Evolutionary conservation across 805 yeast species (phyloP), one percentile per base, ranked within the genome.

Genomic region (Yarrowia sp.): DNA sequence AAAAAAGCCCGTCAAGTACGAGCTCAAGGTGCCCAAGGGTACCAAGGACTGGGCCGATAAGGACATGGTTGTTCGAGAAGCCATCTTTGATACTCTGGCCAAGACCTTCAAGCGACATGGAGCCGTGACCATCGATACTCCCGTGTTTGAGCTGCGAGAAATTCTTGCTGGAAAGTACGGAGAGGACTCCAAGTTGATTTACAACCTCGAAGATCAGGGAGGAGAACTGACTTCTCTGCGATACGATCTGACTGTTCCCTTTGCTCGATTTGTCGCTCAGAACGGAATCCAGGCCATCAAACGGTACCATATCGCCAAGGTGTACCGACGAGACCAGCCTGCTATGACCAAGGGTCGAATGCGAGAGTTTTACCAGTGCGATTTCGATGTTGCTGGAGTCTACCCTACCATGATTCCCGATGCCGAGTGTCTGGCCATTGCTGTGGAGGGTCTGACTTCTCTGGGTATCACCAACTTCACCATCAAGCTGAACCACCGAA

Each of bases 291-390:
- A 90, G 71, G 84, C 81, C 73, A 93, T 95, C 77, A 95, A 95
- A 79, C 84, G 99, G 74, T 95, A 86, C 76, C 99, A 95, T 79
- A 90, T 95, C 69, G 99, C 99, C 71, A 95, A 95, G 77, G 99
- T 95, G 64, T 95, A 95, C 79, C 87, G 99, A 80, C 89, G 99
- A 79, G 99, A 95, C 76, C 99, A 95, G 78, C 99, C 99, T 5
- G 99, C 99, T 8, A 95, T 95, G 99, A 93, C 98, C 61, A 95
- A 95, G 78, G 99, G 99, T 67, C 86, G 99, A 78, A 95, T 95
- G 99, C 89, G 99, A 84, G 99, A 95, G 78, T 95, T 95, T 74
- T 95, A 95, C 77, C 99, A 95, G 79, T 95, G 99, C 81, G 99
- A 95, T 79, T 90, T 95, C 72, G 99, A 95, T 77, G 81, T 95